Conservation (phyloP, 805 yeast genomes). For the Candida broadrunensis region DNA sequence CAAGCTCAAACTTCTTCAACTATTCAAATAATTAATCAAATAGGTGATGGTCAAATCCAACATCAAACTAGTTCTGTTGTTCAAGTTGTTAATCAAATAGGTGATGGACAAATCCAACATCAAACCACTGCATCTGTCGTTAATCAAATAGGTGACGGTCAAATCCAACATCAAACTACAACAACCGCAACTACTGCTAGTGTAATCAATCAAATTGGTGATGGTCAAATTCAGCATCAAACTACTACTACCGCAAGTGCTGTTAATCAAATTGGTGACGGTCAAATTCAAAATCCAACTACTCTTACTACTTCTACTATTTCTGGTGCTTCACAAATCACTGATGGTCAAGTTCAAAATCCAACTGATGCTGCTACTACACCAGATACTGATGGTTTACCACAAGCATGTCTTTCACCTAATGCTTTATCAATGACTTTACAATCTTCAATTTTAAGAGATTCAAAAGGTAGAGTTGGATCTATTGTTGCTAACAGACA, state of each 20-base stretch:
- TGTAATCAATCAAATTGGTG: constrained; percentile 27
- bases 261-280: constrained; percentile 33
- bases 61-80: constrained; percentile 38
- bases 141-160: constrained; percentile 34
- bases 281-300: constrained; percentile 33
- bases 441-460: constrained; percentile 46
- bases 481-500: constrained; percentile 57
- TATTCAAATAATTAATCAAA: constrained; percentile 31
- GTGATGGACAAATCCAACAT: constrained; percentile 46
- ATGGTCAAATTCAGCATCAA: constrained; percentile 29
- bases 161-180: constrained; percentile 46
- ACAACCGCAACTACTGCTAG: constrained; percentile 18
- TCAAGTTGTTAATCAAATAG: constrained; percentile 34
- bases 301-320: constrained; percentile 16
- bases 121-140: constrained; percentile 32
- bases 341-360: constrained; percentile 26
- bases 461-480: constrained; percentile 41
- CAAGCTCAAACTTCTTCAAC: constrained; percentile 31
- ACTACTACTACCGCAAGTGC: constrained; percentile 20
- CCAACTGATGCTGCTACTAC: constrained; percentile 18
- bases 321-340: constrained; percentile 21
- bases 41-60: constrained; percentile 47
- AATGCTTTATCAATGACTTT: constrained; percentile 57
- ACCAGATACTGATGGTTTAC: constrained; percentile 19
- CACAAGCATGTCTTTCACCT: constrained; percentile 41